Evolutionary conservation across 306 rosid genomes (phyloP), one percentile per base, ranked within the genome.

Genomic region (Dalbergia cultrata): DNA sequence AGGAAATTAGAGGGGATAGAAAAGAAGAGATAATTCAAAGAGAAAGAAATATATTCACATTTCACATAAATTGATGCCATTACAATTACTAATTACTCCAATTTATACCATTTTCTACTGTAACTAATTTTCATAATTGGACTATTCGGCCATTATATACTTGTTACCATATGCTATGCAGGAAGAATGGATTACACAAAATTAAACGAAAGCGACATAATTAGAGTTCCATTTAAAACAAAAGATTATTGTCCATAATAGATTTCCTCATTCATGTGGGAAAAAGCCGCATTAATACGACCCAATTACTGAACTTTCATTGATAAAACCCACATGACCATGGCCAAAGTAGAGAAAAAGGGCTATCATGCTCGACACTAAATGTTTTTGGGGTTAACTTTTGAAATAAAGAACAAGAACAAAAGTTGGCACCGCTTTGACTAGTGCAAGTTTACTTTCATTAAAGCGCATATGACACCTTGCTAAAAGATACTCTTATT

Each of bases 371-470:
- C 37, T 66, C 66, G 80, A 75, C 60, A 41, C 70, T 59, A 72
- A 17, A 37, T 74, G 61, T 71, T 74, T 56, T 52, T 64, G 33
- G 78, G n/a, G 60, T 22, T 67, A 70, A 58, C 82, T 77, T 60
- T 85, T 49, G 56, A 77, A 77, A 81, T 69, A 56, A 26, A n/a
- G 33, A 69, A 44, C 79, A 77, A 73, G 50, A 17, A 78, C 64
- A 72, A 78, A 85, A 82, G 81, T 62, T 53, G 49, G 72, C 81
- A 70, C 13, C 70, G 2, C 79, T 81, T 78, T 82, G 79, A 83
- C 73, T 61, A 68, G 47, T 61, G 62, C 61, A 22, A 26, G 8
- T 67, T 57, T 35, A 61, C 83, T 70, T 85, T 82, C 65, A 52
- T 85, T 73, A 73, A 18, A 59, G 65, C 21, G 9, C 21, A 61